Evolutionary conservation across 495 filamentous ascomycete genomes (phyloP), one percentile per base, ranked within the genome.

Genomic region (Penicillium desertorum): DNA sequence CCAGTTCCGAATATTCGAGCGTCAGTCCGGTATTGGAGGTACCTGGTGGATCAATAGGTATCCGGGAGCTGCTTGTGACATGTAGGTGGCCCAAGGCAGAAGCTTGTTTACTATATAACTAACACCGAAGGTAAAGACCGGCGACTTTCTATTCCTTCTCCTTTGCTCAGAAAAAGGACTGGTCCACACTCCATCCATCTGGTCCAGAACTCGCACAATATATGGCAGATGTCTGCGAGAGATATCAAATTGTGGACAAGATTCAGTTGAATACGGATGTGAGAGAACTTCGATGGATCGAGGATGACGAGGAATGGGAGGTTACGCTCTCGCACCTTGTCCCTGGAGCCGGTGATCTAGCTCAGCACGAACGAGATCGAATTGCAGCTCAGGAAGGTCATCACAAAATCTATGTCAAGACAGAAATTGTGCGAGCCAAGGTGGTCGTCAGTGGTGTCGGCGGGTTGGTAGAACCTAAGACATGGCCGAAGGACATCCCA

Each of bases 11-110:
- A 79, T 90, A 55, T 88, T 89, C 63, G 86, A 88, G 3, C 70
- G 81, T 29, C 78, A 84, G 54, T 68, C 79, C 2, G 80, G 78
- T 6, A 78, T 87, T 56, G 87, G 87, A 42, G 87, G 87, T 16
- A 88, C 86, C 12, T 90, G 86, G 86, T 81, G 76, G 73, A 80
- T 81, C 47, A 88, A 88, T 67, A 69, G 79, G 36, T 89, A 88
- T 67, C 86, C 86, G 2, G 87, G 85, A 19, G 79, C 77, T 51
- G 83, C 82, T 36, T 84, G 81, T 54, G 76, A 79, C 58, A 64
- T 78, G 74, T 77, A 29, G 1, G 53, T 55, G 41, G 37, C 27
- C 5, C 4, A 7, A 27, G 2, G 4, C 4, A n/a, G 4, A 25
- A 3, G 22, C 10, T 19, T 42, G 2, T 11, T 9, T n/a, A 5